Conservation (phyloP, 495 filamentous ascomycete genomes). For the Aspergillus sparsus region DNA sequence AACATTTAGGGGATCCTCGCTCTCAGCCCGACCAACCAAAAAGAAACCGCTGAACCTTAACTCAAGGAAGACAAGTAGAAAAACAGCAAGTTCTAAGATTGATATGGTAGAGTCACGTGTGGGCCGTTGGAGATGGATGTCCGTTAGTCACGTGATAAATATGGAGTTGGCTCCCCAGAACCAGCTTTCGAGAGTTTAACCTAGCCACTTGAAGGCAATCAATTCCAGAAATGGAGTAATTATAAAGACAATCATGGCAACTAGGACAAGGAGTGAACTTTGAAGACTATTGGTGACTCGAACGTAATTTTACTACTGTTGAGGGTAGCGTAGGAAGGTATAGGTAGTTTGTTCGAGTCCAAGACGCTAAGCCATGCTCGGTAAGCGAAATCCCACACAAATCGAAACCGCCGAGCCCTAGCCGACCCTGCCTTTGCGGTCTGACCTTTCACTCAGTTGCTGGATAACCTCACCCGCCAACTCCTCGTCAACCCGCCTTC, state of each 20-base stretch:
- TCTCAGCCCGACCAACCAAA: too few relatives aligned
- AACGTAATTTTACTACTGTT: background rate
- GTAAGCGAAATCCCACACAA: conserved; percentile 54
- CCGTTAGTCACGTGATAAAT: too few relatives aligned
- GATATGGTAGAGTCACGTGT: too few relatives aligned
- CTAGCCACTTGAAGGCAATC: too few relatives aligned
- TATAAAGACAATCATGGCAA: background rate
- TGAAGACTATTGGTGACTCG: background rate
- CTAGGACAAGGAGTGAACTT: background rate
- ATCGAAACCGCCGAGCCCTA: conserved; percentile 37
- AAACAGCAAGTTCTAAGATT: too few relatives aligned
- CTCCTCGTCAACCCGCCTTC: conserved; percentile 34
- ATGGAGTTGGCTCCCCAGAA: too few relatives aligned
- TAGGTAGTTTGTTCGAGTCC: background rate
- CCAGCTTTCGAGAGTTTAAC: too few relatives aligned
- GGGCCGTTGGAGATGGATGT: too few relatives aligned
- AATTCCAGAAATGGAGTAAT: background rate
- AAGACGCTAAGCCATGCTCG: conserved; percentile 31
- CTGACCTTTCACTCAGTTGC: conserved; percentile 27
- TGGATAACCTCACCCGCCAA: conserved; percentile 34
- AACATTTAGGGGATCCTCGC: too few relatives aligned
- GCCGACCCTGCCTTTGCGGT: conserved; percentile 37
- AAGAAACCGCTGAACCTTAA: too few relatives aligned
- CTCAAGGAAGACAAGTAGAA: too few relatives aligned
- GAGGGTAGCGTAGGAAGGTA: background rate